These are phyloP conservation scores for Lathyrus aphaca DNA, from an alignment of 306 rosid species.

Conservation along the genomic window DNA sequence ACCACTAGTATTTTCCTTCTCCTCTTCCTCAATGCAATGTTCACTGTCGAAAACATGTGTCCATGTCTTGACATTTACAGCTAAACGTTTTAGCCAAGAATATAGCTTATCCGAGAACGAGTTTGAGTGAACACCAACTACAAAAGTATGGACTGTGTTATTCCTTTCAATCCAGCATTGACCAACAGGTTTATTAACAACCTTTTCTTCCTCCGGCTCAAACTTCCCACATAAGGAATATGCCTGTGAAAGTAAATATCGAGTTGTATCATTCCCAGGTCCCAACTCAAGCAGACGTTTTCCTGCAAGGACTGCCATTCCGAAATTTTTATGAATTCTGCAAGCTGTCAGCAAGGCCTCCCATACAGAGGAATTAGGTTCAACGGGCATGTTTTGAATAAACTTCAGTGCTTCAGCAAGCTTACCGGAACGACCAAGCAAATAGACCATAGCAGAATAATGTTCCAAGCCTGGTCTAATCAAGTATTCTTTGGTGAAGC, in stretches of 20 bases:
- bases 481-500: slow-evolving; percentile 59
- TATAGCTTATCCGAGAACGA: slow-evolving; percentile 48
- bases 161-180: slow-evolving; percentile 79
- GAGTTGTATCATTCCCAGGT: slow-evolving; percentile 59
- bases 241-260: slow-evolving; percentile 59
- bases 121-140: slow-evolving; percentile 57
- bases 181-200: slow-evolving; percentile 53
- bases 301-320: slow-evolving; percentile 65
- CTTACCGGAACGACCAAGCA: slow-evolving; percentile 87
- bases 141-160: slow-evolving; percentile 62
- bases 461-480: slow-evolving; percentile 76
- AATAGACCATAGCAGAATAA: slow-evolving; percentile 73
- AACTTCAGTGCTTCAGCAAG: slow-evolving; percentile 73
- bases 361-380: slow-evolving; percentile 77
- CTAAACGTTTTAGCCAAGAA: slow-evolving; percentile 61
- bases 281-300: slow-evolving; percentile 66
- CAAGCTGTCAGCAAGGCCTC: slow-evolving; percentile 70
- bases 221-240: slow-evolving; percentile 63
- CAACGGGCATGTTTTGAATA: slow-evolving; percentile 73
- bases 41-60: slow-evolving; percentile 45
- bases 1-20: slow-evolving; percentile 54
- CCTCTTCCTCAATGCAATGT: slow-evolving; percentile 77
- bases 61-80: slow-evolving; percentile 52
- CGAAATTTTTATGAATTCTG: slow-evolving; percentile 67
- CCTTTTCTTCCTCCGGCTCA: slow-evolving; percentile 59